Evolutionary conservation across 2,329 filamentous ascomycete genomes (phyloP).

Genomic region (Teratosphaeriaceae sp.): DNA sequence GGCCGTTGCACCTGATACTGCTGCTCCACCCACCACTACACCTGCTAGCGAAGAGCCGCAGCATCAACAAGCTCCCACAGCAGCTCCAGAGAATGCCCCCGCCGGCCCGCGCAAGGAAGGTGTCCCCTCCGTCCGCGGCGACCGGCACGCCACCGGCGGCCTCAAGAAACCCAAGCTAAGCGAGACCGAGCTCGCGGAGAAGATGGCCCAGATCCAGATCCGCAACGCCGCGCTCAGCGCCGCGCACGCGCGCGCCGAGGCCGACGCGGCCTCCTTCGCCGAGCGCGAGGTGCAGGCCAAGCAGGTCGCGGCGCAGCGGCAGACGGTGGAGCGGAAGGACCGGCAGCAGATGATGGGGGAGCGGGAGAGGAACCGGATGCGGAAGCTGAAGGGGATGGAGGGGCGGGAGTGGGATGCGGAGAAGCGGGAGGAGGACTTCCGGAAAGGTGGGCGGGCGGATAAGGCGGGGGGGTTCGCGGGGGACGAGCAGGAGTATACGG

Average conservation of each 20-base stretch:
- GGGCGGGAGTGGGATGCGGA: slow-evolving; percentile 58
- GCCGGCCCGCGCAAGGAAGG: slow-evolving; percentile 16
- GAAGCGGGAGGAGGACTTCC: slow-evolving; percentile 51
- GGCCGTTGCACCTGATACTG: not conserved
- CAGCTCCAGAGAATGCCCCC: slow-evolving; percentile 12
- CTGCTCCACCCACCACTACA: slow-evolving; percentile 4
- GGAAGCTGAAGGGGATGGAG: slow-evolving; percentile 52
- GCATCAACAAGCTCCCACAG: slow-evolving; percentile 11
- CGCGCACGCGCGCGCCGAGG: slow-evolving; percentile 59
- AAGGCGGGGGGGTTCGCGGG: slow-evolving; percentile 21
- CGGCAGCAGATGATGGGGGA: slow-evolving; percentile 56
- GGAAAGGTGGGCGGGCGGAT: slow-evolving; percentile 20
- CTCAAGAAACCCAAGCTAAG: slow-evolving; percentile 52
- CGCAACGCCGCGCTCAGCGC: slow-evolving; percentile 54
- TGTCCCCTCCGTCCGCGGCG: slow-evolving; percentile 25
- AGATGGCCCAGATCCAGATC: slow-evolving; percentile 55
- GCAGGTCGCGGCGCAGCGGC: slow-evolving; percentile 39
- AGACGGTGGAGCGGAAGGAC: slow-evolving; percentile 46
- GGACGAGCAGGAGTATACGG: slow-evolving; percentile 26
- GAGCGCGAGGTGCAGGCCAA: slow-evolving; percentile 55
- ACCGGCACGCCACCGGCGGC: slow-evolving; percentile 31
- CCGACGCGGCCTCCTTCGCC: slow-evolving; percentile 58
- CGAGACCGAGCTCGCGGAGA: slow-evolving; percentile 55
- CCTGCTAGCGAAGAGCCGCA: slow-evolving; percentile 7
- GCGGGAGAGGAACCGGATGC: slow-evolving; percentile 52